Evolutionary conservation across 495 filamentous ascomycete genomes (phyloP).

Genomic region (Talaromyces borbonicus): DNA sequence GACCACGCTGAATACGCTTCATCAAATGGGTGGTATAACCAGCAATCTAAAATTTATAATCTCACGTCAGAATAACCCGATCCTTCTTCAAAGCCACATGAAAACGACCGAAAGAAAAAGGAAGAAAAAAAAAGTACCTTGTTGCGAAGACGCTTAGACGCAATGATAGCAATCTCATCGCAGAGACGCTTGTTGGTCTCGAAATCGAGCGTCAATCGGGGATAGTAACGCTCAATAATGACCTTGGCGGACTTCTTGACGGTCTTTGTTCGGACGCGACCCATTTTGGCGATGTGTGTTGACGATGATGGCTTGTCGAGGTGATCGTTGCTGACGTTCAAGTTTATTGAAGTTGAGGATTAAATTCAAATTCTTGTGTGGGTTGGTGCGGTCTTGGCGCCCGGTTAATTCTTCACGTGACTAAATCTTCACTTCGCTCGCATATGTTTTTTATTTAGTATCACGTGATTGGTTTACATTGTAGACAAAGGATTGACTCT

Average conservation of each 20-base stretch:
- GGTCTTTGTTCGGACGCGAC: slow-evolving; percentile 96
- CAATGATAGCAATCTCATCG: slow-evolving; percentile 99
- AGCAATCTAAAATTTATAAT: slow-evolving; percentile 64
- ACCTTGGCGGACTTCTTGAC: slow-evolving; percentile 99
- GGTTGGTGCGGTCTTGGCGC: slow-evolving; percentile 1
- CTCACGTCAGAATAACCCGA: too few relatives aligned
- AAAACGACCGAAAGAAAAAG: too few relatives aligned
- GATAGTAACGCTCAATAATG: slow-evolving; percentile 99
- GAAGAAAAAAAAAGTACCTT: too few relatives aligned
- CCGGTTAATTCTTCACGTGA: slow-evolving; percentile 1
- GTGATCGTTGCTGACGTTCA: neutral
- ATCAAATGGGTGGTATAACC: slow-evolving; percentile 87
- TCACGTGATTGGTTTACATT: slow-evolving; percentile 2
- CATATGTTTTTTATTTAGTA: neutral
- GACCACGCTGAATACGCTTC: slow-evolving; percentile 99
- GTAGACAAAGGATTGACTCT: too few relatives aligned
- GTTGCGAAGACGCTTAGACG: slow-evolving; percentile 95
- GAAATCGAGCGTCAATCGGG: slow-evolving; percentile 97
- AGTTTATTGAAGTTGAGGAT: neutral
- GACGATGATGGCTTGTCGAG: slow-evolving; percentile 2
- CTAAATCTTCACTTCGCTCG: neutral
- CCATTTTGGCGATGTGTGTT: slow-evolving; percentile 66
- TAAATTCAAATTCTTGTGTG: slow-evolving; percentile 2
- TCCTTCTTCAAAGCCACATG: neutral
- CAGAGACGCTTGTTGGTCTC: slow-evolving; percentile 99